Evolutionary conservation across 2,329 filamentous ascomycete genomes (phyloP).

Genomic region (Colletotrichum limetticola): DNA sequence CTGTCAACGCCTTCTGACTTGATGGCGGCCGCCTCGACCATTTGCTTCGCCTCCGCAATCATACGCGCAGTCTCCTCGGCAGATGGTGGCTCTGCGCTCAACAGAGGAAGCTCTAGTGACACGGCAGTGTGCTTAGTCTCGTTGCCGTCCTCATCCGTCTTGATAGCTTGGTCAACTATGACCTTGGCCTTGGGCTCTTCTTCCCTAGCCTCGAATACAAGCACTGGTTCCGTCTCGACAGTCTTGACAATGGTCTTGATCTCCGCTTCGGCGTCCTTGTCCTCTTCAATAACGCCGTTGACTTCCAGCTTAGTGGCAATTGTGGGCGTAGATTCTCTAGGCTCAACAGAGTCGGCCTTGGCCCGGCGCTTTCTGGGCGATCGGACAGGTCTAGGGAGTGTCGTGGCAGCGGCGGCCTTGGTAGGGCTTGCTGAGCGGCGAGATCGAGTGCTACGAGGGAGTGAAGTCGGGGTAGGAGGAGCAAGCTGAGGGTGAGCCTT

Average conservation of each 20-base stretch:
- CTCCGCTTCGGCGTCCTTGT: conserved; percentile 41
- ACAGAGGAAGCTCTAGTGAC: conserved; percentile 77
- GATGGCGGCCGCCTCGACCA: conserved; percentile 78
- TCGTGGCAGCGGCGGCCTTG: conserved; percentile 50
- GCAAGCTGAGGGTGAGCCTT: conserved; percentile 54
- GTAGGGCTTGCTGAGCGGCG: conserved; percentile 69
- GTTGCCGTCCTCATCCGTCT: conserved; percentile 63
- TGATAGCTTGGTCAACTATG: conserved; percentile 73
- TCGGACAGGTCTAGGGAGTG: conserved; percentile 29
- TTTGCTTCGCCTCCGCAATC: conserved; percentile 86
- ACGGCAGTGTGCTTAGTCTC: conserved; percentile 79
- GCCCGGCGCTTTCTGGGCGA: conserved; percentile 67
- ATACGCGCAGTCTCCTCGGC: conserved; percentile 84
- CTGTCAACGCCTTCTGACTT: conserved; percentile 44
- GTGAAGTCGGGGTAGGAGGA: conserved; percentile 60
- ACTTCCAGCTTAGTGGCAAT: conserved; percentile 41
- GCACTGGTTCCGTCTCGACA: conserved; percentile 59
- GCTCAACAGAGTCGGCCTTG: conserved; percentile 53
- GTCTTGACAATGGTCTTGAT: conserved; percentile 56
- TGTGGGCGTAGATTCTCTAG: conserved; percentile 25
- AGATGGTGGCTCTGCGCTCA: conserved; percentile 71
- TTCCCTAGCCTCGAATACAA: conserved; percentile 62
- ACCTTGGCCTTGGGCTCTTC: conserved; percentile 74
- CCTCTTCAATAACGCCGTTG: conserved; percentile 42
- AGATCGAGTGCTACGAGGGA: conserved; percentile 58